Base-by-base conservation (phyloP, 768 basidiomycete species). In the Hydnum rufescens region DNA sequence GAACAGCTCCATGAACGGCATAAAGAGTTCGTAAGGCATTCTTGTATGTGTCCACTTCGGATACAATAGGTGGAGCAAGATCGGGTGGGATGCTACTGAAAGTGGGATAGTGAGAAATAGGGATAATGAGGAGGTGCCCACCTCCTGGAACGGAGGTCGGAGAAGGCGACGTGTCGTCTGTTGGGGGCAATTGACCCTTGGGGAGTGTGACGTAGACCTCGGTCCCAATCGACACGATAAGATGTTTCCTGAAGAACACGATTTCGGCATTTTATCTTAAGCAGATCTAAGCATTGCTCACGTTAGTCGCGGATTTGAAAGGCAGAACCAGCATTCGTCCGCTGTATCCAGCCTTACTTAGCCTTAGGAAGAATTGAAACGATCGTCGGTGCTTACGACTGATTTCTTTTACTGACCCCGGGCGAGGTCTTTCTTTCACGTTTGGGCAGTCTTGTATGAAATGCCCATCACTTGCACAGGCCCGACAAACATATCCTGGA, bases 241-340 rank as follows among this genome's bases (percentile, higher is more conserved):
- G 76, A 61, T 97, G 87, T 67, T 97, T 99, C 54, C 87, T 92
- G 57, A 28, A 19, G 16, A 29, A 42, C 2, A 47, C 49, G 2
- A 51, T 36, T 30, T 23, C 19, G 49, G 36, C 51, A 32, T 53
- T 23, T 39, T 34, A 25, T 47, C 16, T 47, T 8, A 47, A 47
- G 44, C 6, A 8, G 28, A n/a, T n/a, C n/a, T n/a, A n/a, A n/a
- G n/a, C n/a, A 8, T 8, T 28, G 34, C 82, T 57, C 61, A 87
- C 79, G 86, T 81, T 34, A 97, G 70, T 58, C 77, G 80, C 1
- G 93, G 92, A 62, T 96, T 96, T 39, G 88, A 92, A 51, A 99
- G 65, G 64, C 95, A 99, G 68, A 99, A 97, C 93, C 93, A 97
- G 65, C 93, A 96, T 64, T 90, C 85, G 53, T 84, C 84, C 58